phyloP scores from a whole-genome alignment of 768 basidiomycete species.

The Lyophyllum semitale region DNA sequence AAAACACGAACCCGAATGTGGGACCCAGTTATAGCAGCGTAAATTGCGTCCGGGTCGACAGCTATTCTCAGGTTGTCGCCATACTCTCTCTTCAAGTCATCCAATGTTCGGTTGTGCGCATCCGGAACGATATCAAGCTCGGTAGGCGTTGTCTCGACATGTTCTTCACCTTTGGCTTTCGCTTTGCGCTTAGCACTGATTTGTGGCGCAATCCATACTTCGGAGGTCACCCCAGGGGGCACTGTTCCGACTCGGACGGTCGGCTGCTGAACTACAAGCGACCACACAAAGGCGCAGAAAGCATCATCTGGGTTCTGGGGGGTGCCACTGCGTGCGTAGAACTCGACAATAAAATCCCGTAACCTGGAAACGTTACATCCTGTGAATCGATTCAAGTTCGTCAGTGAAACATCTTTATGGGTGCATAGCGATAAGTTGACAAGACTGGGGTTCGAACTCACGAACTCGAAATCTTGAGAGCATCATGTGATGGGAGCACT shows the following conservation, averaged over 20 bases:
- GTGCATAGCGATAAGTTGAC: slow-evolving; percentile 21
- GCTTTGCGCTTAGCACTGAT: slow-evolving; percentile 67
- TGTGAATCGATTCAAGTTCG: slow-evolving; percentile 28
- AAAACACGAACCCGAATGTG: slow-evolving; percentile 68
- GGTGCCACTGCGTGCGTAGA: slow-evolving; percentile 50
- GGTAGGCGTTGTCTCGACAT: slow-evolving; percentile 41
- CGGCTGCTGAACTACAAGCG: slow-evolving; percentile 71
- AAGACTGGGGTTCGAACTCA: slow-evolving; percentile 47
- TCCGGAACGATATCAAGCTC: slow-evolving; percentile 57
- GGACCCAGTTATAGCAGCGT: slow-evolving; percentile 81
- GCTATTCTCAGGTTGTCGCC: slow-evolving; percentile 72
- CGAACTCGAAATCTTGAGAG: slow-evolving; percentile 14
- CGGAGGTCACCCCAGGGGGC: slow-evolving; percentile 56
- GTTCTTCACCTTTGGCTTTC: slow-evolving; percentile 54
- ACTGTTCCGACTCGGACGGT: slow-evolving; percentile 75
- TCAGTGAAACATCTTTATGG: slow-evolving; percentile 14
- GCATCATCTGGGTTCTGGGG: slow-evolving; percentile 67
- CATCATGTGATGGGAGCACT: slow-evolving; percentile 43
- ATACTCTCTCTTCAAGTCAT: slow-evolving; percentile 56
- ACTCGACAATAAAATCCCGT: slow-evolving; percentile 67
- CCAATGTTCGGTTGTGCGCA: slow-evolving; percentile 54
- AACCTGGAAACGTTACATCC: slow-evolving; percentile 78
- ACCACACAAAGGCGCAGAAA: slow-evolving; percentile 83
- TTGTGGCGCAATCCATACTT: slow-evolving; percentile 82
- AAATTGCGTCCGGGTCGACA: slow-evolving; percentile 71